These are phyloP conservation scores for Daldinia sp. DNA, from an alignment of 2,329 filamentous ascomycete genomes.

Conservation along the genomic window DNA sequence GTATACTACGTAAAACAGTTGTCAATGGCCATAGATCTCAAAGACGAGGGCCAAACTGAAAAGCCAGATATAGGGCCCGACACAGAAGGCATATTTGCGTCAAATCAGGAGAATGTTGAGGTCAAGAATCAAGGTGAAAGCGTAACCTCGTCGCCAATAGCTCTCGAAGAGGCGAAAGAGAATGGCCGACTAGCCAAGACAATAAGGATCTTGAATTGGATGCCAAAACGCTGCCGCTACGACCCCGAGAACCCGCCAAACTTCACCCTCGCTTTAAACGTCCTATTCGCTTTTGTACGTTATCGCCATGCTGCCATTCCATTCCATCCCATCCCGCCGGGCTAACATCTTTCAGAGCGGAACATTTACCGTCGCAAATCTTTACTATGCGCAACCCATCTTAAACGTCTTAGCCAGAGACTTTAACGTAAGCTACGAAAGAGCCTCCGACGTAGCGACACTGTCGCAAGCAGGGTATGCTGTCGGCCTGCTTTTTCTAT, in stretches of 20 bases:
- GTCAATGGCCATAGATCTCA: constrained; percentile 3
- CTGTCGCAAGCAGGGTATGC: constrained; percentile 76
- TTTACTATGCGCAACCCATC: constrained; percentile 75
- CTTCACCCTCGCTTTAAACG: constrained; percentile 73
- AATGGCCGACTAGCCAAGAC: constrained; percentile 22
- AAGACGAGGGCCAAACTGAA: constrained; percentile 12
- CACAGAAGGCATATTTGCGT: constrained; percentile 6
- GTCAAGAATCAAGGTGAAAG: neutral
- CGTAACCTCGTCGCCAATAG: neutral
- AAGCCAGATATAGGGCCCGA: constrained; percentile 7
- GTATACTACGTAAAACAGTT: neutral
- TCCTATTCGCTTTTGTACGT: constrained; percentile 71
- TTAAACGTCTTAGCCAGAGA: constrained; percentile 70
- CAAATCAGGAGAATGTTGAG: constrained; percentile 7
- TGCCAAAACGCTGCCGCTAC: constrained; percentile 73
- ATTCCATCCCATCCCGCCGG: neutral
- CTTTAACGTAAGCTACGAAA: constrained; percentile 69
- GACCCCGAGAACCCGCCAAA: constrained; percentile 70
- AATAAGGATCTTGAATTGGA: constrained; percentile 58
- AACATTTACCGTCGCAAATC: constrained; percentile 72
- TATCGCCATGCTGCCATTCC: neutral
- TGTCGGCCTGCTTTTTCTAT: constrained; percentile 69
- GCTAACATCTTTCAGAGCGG: constrained; percentile 44
- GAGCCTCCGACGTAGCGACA: constrained; percentile 66
- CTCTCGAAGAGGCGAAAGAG: neutral